Evolutionary conservation across 352 stramenopile genomes (phyloP).

Genomic region (Globisporangium okanoganense): DNA sequence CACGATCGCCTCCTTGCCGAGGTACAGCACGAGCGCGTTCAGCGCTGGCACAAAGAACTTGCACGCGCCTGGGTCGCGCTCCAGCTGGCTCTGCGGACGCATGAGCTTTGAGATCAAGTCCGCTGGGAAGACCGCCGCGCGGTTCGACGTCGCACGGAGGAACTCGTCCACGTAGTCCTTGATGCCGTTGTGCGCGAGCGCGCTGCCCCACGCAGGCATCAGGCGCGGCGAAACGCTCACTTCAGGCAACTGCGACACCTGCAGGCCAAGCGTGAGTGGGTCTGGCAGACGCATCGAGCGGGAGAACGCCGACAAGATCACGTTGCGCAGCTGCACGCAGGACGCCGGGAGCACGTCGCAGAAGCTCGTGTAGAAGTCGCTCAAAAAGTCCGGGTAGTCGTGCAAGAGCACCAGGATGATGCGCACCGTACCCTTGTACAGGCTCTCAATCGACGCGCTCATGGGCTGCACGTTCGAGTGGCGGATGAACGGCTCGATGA

Average conservation of each 20-base stretch:
- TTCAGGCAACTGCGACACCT: slow-evolving; percentile 96
- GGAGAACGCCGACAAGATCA: slow-evolving; percentile 97
- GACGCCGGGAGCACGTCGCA: slow-evolving; percentile 97
- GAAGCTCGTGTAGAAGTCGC: slow-evolving; percentile 98
- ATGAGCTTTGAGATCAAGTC: slow-evolving; percentile 78
- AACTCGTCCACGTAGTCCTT: slow-evolving; percentile 96
- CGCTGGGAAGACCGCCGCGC: slow-evolving; percentile 83
- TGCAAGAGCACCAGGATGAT: slow-evolving; percentile 98
- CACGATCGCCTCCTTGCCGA: slow-evolving; percentile 82
- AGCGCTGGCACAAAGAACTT: slow-evolving; percentile 94
- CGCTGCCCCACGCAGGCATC: slow-evolving; percentile 92
- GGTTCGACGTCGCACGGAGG: slow-evolving; percentile 85
- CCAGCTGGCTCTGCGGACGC: slow-evolving; percentile 49
- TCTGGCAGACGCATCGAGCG: slow-evolving; percentile 96
- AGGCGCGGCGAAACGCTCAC: slow-evolving; percentile 93
- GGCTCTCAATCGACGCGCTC: slow-evolving; percentile 87
- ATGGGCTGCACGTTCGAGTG: slow-evolving; percentile 84
- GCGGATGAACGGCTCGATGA: slow-evolving; percentile 96
- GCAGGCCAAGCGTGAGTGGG: slow-evolving; percentile 97
- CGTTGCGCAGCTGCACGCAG: slow-evolving; percentile 98
- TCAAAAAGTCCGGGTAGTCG: slow-evolving; percentile 98
- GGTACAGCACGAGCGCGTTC: slow-evolving; percentile 85
- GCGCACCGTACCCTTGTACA: slow-evolving; percentile 98
- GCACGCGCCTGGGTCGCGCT: slow-evolving; percentile 63
- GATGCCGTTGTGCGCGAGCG: slow-evolving; percentile 89